Evolutionary conservation across 2,329 filamentous ascomycete species (phyloP).

Genomic region (Akanthomyces lecanii): DNA sequence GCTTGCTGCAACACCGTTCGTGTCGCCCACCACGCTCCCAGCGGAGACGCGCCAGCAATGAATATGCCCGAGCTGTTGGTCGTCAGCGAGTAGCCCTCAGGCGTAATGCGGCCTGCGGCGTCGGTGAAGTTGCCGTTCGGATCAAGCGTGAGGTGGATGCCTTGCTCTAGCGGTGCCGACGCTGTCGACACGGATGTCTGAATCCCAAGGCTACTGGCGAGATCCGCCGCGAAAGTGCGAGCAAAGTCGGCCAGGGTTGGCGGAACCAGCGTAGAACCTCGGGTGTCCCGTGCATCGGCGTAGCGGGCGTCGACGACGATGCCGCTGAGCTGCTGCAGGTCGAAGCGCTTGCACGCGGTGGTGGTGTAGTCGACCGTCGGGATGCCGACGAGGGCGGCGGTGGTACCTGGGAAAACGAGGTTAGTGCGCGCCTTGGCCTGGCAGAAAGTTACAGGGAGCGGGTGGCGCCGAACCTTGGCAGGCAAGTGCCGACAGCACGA

Average conservation of each 20-base stretch:
- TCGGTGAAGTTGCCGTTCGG: constrained; percentile 38
- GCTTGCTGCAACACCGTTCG: constrained; percentile 51
- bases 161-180: constrained; percentile 1
- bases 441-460: background rate
- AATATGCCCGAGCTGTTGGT: constrained; percentile 37
- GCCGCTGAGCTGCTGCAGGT: constrained; percentile 25
- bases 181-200: constrained; percentile 27
- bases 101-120: constrained; percentile 41
- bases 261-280: constrained; percentile 48
- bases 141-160: constrained; percentile 45
- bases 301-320: constrained; percentile 44
- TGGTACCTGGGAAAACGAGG: background rate
- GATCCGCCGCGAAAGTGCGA: constrained; percentile 38
- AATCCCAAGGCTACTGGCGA: constrained; percentile 28
- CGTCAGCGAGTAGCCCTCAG: constrained; percentile 46
- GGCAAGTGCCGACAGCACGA: background rate
- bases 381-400: constrained; percentile 24
- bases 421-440: background rate
- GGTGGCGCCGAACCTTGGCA: background rate
- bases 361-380: constrained; percentile 33
- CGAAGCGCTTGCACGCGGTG: constrained; percentile 24
- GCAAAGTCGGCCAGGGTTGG: constrained; percentile 47
- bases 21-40: constrained; percentile 57
- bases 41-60: constrained; percentile 49
- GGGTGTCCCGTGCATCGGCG: constrained; percentile 36